phyloP scores from a whole-genome alignment of 768 basidiomycete species.

The Trametopsis cervina region DNA sequence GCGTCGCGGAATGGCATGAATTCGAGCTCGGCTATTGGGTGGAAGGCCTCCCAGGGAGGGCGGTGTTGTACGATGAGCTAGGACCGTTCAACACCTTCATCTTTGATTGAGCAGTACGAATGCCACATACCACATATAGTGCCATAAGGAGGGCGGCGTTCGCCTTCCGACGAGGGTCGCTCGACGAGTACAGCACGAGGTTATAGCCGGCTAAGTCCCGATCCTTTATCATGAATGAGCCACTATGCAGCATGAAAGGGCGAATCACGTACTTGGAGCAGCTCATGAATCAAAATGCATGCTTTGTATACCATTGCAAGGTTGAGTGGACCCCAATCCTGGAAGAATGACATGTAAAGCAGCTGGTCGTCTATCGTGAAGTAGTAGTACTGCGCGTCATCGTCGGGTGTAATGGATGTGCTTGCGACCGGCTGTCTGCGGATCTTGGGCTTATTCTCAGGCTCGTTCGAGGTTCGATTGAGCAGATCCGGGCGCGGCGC shows the following conservation, averaged over 20 bases:
- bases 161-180: slow-evolving; percentile 81
- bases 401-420: slow-evolving; percentile 64
- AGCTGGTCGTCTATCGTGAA: slow-evolving; percentile 93
- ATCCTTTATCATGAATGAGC: slow-evolving; percentile 42
- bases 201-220: slow-evolving; percentile 64
- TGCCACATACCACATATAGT: slow-evolving; percentile 73
- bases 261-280: slow-evolving; percentile 56
- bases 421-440: slow-evolving; percentile 53
- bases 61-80: slow-evolving; percentile 91
- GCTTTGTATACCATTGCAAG: slow-evolving; percentile 91
- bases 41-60: slow-evolving; percentile 91
- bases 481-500: slow-evolving; percentile 57
- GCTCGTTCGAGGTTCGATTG: slow-evolving; percentile 50
- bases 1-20: slow-evolving; percentile 97
- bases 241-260: background rate
- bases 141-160: slow-evolving; percentile 95
- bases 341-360: slow-evolving; percentile 88
- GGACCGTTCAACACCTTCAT: background rate
- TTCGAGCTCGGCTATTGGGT: slow-evolving; percentile 86
- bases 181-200: slow-evolving; percentile 82
- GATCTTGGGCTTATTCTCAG: slow-evolving; percentile 50
- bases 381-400: slow-evolving; percentile 75
- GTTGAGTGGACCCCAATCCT: slow-evolving; percentile 92
- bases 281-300: slow-evolving; percentile 86
- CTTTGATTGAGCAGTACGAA: background rate